Percentiles rank a stretch among this genome's conserved stretches.
Conservation (phyloP, 768 basidiomycete species). For the Russula sp. region DNA sequence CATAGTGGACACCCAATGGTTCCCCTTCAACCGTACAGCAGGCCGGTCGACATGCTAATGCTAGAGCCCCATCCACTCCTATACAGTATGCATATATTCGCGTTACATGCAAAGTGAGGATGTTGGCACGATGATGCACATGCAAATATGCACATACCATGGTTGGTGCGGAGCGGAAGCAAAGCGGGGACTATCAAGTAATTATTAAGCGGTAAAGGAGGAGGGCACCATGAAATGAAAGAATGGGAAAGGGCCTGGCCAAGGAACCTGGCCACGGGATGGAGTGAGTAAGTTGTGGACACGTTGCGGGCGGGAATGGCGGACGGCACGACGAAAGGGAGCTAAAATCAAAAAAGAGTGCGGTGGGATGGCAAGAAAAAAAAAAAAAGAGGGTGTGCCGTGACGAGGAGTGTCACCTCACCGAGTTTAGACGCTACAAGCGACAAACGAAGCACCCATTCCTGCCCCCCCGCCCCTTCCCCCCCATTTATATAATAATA, state of each 20-base stretch:
- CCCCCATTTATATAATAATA: constrained; percentile 21
- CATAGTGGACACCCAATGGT: neutral
- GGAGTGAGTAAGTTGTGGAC: neutral
- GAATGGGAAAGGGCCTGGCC: neutral
- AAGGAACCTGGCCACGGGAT: neutral
- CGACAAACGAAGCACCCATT: constrained; percentile 14
- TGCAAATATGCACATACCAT: no score
- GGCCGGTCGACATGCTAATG: neutral
- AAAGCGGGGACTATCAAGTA: constrained; percentile 14
- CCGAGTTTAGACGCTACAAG: constrained; percentile 10
- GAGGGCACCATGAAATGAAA: neutral
- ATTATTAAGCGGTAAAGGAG: constrained; percentile 10
- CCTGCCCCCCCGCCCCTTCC: neutral
- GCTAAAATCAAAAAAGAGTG: neutral
- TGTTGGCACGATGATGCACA: neutral
- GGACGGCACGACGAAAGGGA: neutral
- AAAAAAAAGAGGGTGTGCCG: constrained; percentile 2
- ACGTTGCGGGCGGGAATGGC: neutral
- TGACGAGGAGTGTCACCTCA: constrained; percentile 9
- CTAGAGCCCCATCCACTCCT: neutral
- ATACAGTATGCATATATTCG: neutral
- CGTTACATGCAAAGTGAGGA: neutral
- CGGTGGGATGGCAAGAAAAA: neutral
- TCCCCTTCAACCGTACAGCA: neutral
- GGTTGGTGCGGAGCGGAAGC: constrained; percentile 10